Evolutionary conservation across 768 basidiomycete genomes (phyloP).

Genomic region (Tylopilus felleus): DNA sequence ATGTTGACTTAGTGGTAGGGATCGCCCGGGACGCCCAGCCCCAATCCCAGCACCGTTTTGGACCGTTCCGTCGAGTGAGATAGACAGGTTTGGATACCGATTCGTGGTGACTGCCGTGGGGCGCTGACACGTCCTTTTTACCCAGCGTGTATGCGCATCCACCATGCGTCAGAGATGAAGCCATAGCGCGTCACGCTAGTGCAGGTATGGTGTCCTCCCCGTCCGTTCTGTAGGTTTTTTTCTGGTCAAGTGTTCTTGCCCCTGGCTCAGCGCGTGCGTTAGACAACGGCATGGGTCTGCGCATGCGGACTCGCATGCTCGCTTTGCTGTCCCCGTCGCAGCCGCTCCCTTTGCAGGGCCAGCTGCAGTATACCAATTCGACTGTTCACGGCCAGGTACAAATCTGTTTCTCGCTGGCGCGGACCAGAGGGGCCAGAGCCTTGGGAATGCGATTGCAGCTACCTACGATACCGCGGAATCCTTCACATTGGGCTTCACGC

Average conservation of each 20-base stretch:
- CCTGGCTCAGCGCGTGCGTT: not conserved
- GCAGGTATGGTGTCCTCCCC: not conserved
- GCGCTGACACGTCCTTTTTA: not conserved
- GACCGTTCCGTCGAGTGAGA: not conserved
- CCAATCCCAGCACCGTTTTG: not conserved
- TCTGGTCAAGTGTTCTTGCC: not conserved
- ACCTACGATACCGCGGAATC: not conserved
- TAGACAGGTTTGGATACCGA: slow-evolving; percentile 2
- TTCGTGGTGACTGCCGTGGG: not conserved
- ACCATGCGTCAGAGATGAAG: not conserved
- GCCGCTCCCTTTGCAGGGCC: not conserved
- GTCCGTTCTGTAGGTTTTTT: not conserved
- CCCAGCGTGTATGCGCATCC: not conserved
- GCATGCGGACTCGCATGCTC: not conserved
- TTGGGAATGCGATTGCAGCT: not conserved
- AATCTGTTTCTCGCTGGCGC: not conserved
- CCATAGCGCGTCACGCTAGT: not conserved
- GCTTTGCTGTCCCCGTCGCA: not conserved
- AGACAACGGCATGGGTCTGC: slow-evolving; percentile 2
- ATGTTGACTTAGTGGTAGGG: slow-evolving; percentile 10
- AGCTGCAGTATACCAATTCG: not conserved
- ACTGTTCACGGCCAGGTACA: not conserved
- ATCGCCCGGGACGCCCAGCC: not conserved
- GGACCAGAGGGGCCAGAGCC: not conserved
- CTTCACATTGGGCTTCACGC: not conserved